Evolutionary conservation across 805 yeast genomes (phyloP).

Genomic region (Kuraishia borneana): DNA sequence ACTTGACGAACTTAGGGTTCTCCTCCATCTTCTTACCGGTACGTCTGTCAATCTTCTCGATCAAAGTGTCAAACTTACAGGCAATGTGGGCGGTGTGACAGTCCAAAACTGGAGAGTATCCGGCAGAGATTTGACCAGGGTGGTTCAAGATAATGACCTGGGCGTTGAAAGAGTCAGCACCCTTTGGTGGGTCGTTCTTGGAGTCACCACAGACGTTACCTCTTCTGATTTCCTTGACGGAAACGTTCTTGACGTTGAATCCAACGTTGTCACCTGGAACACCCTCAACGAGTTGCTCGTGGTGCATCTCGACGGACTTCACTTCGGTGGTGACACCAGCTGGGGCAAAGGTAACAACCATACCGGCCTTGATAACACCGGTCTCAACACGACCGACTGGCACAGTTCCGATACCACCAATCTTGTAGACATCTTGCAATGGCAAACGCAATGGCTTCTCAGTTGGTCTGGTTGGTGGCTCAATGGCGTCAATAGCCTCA

Average conservation of each 20-base stretch:
- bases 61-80: constrained; percentile 64
- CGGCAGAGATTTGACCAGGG: constrained; percentile 86
- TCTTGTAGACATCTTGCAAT: constrained; percentile 87
- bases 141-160: constrained; percentile 84
- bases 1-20: constrained; percentile 85
- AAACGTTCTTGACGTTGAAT: constrained; percentile 84
- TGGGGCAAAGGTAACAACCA: constrained; percentile 84
- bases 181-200: constrained; percentile 81
- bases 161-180: constrained; percentile 70
- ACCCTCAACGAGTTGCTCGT: constrained; percentile 70
- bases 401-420: constrained; percentile 87
- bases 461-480: constrained; percentile 72
- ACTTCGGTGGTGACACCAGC: constrained; percentile 85
- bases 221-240: constrained; percentile 82
- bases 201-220: constrained; percentile 92
- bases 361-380: constrained; percentile 86
- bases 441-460: constrained; percentile 86
- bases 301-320: constrained; percentile 85
- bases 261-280: constrained; percentile 89
- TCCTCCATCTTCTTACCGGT: constrained; percentile 88
- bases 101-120: constrained; percentile 86
- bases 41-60: constrained; percentile 84
- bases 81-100: constrained; percentile 93
- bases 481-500: constrained; percentile 78
- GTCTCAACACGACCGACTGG: constrained; percentile 93